A percentile compares a stretch with the other conserved stretches of the same genome.
Conservation (phyloP, 2,329 filamentous ascomycete species). For the Penicillium sp. region DNA sequence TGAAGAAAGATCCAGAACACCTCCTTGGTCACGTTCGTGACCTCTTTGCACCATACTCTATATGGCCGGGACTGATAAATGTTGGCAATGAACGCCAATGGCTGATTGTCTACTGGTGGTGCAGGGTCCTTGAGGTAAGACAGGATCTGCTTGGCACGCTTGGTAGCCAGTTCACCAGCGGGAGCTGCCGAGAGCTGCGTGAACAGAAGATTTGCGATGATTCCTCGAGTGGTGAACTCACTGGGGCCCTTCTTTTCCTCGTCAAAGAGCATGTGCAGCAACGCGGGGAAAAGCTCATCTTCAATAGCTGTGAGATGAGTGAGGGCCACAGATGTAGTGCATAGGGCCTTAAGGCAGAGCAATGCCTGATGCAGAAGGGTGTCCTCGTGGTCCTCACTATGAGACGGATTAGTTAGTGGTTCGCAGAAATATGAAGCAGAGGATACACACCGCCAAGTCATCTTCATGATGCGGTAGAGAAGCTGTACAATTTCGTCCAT, state of each 20-base stretch:
- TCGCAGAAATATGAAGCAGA: neutral
- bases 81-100: conserved; percentile 80
- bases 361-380: conserved; percentile 87
- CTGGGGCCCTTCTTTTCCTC: conserved; percentile 97
- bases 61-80: conserved; percentile 88
- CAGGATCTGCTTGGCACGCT: conserved; percentile 70
- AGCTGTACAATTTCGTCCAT: conserved; percentile 89
- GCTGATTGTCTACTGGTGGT: conserved; percentile 70
- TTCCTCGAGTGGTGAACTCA: conserved; percentile 89
- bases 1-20: conserved; percentile 99
- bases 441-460: conserved; percentile 81
- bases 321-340: conserved; percentile 83
- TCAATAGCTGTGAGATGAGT: conserved; percentile 79
- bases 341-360: conserved; percentile 89
- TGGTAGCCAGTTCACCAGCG: conserved; percentile 58
- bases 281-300: conserved; percentile 75
- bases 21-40: conserved; percentile 90
- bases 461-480: conserved; percentile 85
- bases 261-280: conserved; percentile 88
- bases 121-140: conserved; percentile 76
- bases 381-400: conserved; percentile 92
- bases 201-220: conserved; percentile 85
- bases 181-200: conserved; percentile 75
- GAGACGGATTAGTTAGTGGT: conserved; percentile 25
- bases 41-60: conserved; percentile 90